phyloP scores from a whole-genome alignment of 2,329 filamentous ascomycete species.

The Diplodia mutila region DNA sequence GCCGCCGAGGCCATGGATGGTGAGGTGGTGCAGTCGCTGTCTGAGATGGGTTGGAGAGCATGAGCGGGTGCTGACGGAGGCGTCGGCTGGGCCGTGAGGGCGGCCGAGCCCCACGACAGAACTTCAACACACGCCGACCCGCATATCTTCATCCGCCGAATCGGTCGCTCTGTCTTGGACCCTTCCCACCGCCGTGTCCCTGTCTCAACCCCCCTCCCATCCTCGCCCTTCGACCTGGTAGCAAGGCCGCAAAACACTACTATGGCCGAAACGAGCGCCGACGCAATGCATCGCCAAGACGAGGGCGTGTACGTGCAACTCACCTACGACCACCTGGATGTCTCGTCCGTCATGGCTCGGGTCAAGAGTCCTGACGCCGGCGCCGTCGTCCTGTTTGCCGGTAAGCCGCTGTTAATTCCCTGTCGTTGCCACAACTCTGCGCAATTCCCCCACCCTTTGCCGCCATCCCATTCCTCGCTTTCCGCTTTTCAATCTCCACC shows the following conservation, averaged over 20 bases:
- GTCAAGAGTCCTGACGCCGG: slow-evolving; percentile 75
- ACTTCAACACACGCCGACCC: not conserved
- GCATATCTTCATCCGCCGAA: slow-evolving; percentile 17
- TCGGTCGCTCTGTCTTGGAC: slow-evolving; percentile 4
- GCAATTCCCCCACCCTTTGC: not conserved
- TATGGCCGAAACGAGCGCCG: slow-evolving; percentile 8
- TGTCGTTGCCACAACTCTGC: not conserved
- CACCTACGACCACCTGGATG: slow-evolving; percentile 64
- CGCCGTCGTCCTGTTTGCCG: slow-evolving; percentile 76
- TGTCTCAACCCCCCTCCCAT: not conserved
- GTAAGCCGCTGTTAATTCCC: slow-evolving; percentile 45
- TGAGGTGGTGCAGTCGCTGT: slow-evolving; percentile 10
- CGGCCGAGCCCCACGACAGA: not conserved
- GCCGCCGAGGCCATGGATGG: not conserved
- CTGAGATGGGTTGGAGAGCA: not conserved
- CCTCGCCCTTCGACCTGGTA: not conserved
- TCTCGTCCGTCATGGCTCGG: slow-evolving; percentile 61
- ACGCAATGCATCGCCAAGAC: slow-evolving; percentile 37
- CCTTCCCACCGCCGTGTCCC: slow-evolving; percentile 6
- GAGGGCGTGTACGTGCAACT: slow-evolving; percentile 68
- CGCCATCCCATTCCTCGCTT: slow-evolving; percentile 11
- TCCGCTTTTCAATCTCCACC: slow-evolving; percentile 6
- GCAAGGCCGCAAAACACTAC: not conserved
- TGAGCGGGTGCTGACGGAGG: not conserved
- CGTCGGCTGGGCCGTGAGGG: not conserved